A percentile compares a stretch with the other conserved stretches of the same genome.
Evolutionary conservation across 2,329 filamentous ascomycete genomes (phyloP).

Genomic region (Fusarium buharicum): DNA sequence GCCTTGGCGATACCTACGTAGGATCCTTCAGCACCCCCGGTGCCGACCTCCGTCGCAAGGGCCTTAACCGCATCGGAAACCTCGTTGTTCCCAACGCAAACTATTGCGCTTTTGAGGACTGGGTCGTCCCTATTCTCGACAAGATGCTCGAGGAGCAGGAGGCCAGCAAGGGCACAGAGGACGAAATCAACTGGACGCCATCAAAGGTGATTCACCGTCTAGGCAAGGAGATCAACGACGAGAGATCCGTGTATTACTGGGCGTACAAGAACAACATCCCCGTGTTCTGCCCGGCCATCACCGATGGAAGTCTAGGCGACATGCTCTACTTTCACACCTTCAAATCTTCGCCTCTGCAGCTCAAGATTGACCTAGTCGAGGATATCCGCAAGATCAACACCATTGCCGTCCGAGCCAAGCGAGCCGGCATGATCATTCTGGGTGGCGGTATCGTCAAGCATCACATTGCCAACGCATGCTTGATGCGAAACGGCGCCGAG

Average conservation of each 20-base stretch:
- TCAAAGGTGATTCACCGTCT: constrained; percentile 90
- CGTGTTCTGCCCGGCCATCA: constrained; percentile 95
- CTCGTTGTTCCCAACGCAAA: constrained; percentile 96
- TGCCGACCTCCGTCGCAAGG: constrained; percentile 80
- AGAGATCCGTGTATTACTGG: constrained; percentile 95
- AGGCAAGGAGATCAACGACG: constrained; percentile 93
- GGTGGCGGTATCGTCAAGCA: constrained; percentile 97
- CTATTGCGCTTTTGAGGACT: constrained; percentile 96
- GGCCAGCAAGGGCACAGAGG: constrained; percentile 73
- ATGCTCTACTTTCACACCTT: constrained; percentile 99
- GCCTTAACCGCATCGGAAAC: constrained; percentile 96
- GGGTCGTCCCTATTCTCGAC: constrained; percentile 95
- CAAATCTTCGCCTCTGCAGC: constrained; percentile 82
- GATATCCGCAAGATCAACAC: constrained; percentile 95
- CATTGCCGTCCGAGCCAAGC: constrained; percentile 85
- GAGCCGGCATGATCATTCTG: constrained; percentile 93
- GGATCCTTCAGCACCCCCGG: constrained; percentile 84
- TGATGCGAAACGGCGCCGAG: constrained; percentile 98
- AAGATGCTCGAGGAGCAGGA: constrained; percentile 95
- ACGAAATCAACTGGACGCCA: constrained; percentile 88
- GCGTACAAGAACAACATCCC: constrained; percentile 97
- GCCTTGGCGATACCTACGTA: constrained; percentile 92
- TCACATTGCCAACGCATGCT: constrained; percentile 95
- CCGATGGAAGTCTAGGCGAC: constrained; percentile 93
- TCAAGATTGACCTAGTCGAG: constrained; percentile 90